phyloP scores from a whole-genome alignment of 169 alveolate species.

The Plasmodium malariae region DNA sequence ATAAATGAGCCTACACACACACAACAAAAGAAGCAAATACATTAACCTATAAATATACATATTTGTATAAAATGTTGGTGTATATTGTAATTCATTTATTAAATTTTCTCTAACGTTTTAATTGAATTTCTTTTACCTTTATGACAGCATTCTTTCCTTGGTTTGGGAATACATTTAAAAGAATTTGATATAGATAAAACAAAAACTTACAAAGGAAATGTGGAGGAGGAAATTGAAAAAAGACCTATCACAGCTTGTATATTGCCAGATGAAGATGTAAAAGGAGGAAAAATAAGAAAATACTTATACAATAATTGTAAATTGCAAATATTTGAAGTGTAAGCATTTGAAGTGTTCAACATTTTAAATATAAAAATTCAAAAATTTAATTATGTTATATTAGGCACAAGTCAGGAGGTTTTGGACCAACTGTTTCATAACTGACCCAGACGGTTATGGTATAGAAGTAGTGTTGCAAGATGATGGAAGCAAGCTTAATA shows the following conservation, averaged over 20 bases:
- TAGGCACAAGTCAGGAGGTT: constrained; percentile 62
- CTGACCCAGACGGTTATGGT: constrained; percentile 76
- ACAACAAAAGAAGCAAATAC: not conserved
- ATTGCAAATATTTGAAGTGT: too few species aligned
- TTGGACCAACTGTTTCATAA: constrained; percentile 60
- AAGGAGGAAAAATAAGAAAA: not conserved
- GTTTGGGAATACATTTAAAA: constrained; percentile 35
- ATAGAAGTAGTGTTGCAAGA: constrained; percentile 56
- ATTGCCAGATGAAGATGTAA: constrained; percentile 71
- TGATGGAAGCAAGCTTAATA: constrained; percentile 25
- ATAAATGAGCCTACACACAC: not conserved
- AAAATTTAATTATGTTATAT: too few species aligned
- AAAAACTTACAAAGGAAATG: constrained; percentile 39
- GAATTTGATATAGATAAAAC: constrained; percentile 48
- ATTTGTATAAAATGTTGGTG: too few species aligned
- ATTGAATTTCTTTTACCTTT: not conserved
- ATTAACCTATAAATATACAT: too few species aligned
- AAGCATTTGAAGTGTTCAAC: constrained; percentile 8
- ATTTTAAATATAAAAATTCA: too few species aligned
- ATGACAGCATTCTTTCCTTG: constrained; percentile 57
- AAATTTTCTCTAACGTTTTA: too few species aligned
- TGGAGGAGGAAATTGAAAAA: constrained; percentile 69
- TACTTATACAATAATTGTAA: not conserved
- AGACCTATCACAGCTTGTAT: constrained; percentile 73
- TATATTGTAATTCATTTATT: too few species aligned